Conservation (phyloP, 2,329 filamentous ascomycete genomes). For the Cladosporium colombiae region DNA sequence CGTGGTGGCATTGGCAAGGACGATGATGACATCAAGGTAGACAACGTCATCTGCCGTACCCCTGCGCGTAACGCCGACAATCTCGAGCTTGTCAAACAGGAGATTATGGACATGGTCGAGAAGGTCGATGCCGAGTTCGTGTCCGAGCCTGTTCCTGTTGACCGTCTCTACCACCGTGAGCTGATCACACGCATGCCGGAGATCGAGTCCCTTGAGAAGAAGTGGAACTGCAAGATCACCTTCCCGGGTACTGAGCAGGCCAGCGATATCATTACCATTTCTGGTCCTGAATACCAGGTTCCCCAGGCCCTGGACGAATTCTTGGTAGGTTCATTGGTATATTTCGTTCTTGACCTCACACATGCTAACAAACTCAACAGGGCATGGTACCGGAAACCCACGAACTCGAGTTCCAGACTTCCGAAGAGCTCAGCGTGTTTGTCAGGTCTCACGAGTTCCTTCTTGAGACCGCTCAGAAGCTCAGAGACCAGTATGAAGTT, state of each 20-base stretch:
- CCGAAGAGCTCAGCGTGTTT: slow-evolving; percentile 74
- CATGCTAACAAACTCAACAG: not conserved
- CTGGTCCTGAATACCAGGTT: slow-evolving; percentile 96
- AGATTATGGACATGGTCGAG: slow-evolving; percentile 99
- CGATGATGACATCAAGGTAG: slow-evolving; percentile 96
- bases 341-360: not conserved
- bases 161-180: slow-evolving; percentile 92
- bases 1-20: slow-evolving; percentile 90
- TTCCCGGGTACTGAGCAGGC: slow-evolving; percentile 98
- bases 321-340: slow-evolving; percentile 44
- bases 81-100: slow-evolving; percentile 93
- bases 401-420: slow-evolving; percentile 80
- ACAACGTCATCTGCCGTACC: slow-evolving; percentile 98
- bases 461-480: slow-evolving; percentile 75
- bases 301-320: slow-evolving; percentile 96
- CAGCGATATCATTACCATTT: slow-evolving; percentile 93
- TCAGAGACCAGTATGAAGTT: slow-evolving; percentile 90
- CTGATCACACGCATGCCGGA: slow-evolving; percentile 84
- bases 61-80: slow-evolving; percentile 96
- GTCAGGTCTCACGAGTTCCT: slow-evolving; percentile 80
- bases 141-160: slow-evolving; percentile 87
- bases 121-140: slow-evolving; percentile 97
- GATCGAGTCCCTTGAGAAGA: slow-evolving; percentile 94
- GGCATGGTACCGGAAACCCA: slow-evolving; percentile 98
- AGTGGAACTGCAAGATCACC: slow-evolving; percentile 99